phyloP scores from a whole-genome alignment of 495 filamentous ascomycete genomes.

The Aspergillus haitiensis region DNA sequence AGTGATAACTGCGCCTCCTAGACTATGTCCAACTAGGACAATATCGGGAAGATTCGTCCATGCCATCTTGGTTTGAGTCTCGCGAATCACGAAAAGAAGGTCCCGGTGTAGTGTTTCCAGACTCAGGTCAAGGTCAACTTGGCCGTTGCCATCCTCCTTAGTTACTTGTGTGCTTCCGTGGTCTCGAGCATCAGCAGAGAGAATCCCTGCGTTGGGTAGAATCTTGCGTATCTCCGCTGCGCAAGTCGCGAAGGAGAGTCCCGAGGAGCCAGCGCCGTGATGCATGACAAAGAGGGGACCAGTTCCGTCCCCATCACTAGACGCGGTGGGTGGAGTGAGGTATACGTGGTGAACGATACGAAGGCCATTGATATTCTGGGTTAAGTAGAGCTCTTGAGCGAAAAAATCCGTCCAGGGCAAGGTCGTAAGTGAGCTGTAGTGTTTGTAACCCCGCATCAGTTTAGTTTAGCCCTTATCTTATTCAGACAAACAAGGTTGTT shows the following conservation, averaged over 20 bases:
- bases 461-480: no score
- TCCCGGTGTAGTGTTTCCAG: slow-evolving; percentile 72
- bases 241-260: slow-evolving; percentile 81
- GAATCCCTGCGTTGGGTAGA: slow-evolving; percentile 76
- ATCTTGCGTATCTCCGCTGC: slow-evolving; percentile 72
- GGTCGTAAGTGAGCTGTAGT: slow-evolving; percentile 37
- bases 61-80: slow-evolving; percentile 61
- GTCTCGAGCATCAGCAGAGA: slow-evolving; percentile 81
- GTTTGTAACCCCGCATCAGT: slow-evolving; percentile 18
- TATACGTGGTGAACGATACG: slow-evolving; percentile 82
- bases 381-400: slow-evolving; percentile 75
- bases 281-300: slow-evolving; percentile 81
- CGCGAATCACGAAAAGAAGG: slow-evolving; percentile 64
- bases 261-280: slow-evolving; percentile 88
- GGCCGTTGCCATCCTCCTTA: slow-evolving; percentile 21
- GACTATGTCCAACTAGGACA: slow-evolving; percentile 87
- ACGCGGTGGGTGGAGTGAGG: slow-evolving; percentile 58
- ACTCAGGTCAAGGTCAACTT: slow-evolving; percentile 57
- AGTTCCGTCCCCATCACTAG: slow-evolving; percentile 34
- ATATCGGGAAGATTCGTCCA: slow-evolving; percentile 75
- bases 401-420: slow-evolving; percentile 90
- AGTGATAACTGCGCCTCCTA: slow-evolving; percentile 93
- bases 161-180: slow-evolving; percentile 71
- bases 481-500: no score
- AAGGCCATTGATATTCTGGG: slow-evolving; percentile 39